Evolutionary conservation across 2,329 filamentous ascomycete genomes (phyloP), one percentile per base, ranked within the genome.

Genomic region (Verticillium longisporum): DNA sequence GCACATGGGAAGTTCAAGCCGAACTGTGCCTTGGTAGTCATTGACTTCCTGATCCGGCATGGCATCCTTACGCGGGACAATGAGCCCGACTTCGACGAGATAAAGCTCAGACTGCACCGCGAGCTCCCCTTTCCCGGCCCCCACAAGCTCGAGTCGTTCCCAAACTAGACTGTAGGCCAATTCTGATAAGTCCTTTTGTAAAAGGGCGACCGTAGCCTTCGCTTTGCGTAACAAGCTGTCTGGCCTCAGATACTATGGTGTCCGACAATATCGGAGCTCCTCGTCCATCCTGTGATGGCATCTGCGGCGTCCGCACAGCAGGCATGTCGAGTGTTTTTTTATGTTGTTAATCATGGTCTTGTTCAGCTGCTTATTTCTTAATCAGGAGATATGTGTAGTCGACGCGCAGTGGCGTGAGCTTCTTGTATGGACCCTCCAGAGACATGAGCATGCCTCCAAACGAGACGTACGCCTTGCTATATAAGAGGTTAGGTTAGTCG

Each of bases 401-500:
- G 70, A 97, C 94, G 69, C 92, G 87, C 71, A 99, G 78, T 33
- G 92, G 90, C 37, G 90, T 96, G 64, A 99, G 85, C 80, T 97
- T 97, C 82, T 95, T 96, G 76, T 96, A 95, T 2, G 95, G 95
- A 6, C 96, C 95, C 70, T 97, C 90, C 61, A 99, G 83, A 69
- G 89, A 92, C 78, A 98, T 88, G 69, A 99, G 78, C 66, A 99
- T 80, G 7, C 95, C 95, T 56, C 95, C 95, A 70, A 97, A 99
- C 1, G 92, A 97, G 68, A 96, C 84, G 76, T 94, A 99, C 33
- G 92, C 91, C 74, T 97, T 96, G 73, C 94, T 98, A 68, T 66
- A 64, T 9, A 50, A 21, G n/a, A 13, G 34, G 21, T n/a, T 26
- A 26, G 26, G 26, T 26, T 26, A 26, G 26, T 4, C 26, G 26